Base-by-base conservation (phyloP, 139 green algal species). In the Parachlorella kessleri region DNA sequence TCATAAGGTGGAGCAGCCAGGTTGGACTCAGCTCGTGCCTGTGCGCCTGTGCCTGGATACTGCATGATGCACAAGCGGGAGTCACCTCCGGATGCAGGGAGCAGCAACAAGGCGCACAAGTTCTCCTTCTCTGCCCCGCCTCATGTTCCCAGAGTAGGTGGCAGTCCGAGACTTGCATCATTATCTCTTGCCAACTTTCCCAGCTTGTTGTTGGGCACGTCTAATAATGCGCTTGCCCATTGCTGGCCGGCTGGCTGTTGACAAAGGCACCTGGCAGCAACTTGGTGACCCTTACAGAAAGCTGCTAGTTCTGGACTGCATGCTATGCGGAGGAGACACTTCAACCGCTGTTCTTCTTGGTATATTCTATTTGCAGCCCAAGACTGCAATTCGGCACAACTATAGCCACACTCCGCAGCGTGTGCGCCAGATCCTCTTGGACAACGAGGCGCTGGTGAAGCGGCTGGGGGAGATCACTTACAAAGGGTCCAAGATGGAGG, bases 401-500 rank as follows among this genome's bases (percentile, higher is more conserved):
- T 72, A 30, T n/a, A 48, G 28, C 14, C 73, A 71, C 73, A 48
- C 9, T 10, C 73, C n/a, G 38, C n/a, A 42, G 59, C 73, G 59
- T 3, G 59, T 80, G 41, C 75, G 65, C 4, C 75, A 80, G 64
- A 80, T 80, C 64, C 64, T 73, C 63, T 40, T 10, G 21, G 59
- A 36, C 23, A 68, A 33, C 28, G 23, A 36, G 23, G 26, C 6
- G 23, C 6, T 33, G 59, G 59, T 33, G 23, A 9, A 18, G 24
- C 59, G 59, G 21, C 59, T 68, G 10, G 6, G 23, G 21, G 23
- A 36, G 59, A 33, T 33, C 26, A 30, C 59, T 10, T 33, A 18
- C 59, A 68, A 30, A 30, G 23, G 6, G 10, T 10, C 59, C 24
- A 30, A 68, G 59, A 30, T 10, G 10, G 6, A 30, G 6, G 21